Conservation (phyloP, 179 eudicot genomes). For the Spinacia oleracea region DNA sequence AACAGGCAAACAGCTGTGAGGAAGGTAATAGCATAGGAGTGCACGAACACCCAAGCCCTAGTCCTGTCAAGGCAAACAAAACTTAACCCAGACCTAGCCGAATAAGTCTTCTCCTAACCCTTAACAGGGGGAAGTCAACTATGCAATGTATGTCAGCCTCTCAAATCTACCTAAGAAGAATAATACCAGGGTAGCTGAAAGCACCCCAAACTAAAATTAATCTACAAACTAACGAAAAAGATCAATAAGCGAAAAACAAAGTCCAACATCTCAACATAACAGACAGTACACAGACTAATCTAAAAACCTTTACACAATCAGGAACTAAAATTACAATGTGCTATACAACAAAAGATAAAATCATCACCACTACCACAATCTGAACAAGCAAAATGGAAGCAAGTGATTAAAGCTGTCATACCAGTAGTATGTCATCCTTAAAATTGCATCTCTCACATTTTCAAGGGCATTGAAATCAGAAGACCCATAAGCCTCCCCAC, state of each 20-base stretch:
- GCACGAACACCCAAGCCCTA: neutral
- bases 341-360: too few relatives aligned
- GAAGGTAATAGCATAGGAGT: too few relatives aligned
- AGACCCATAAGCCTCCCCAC: constrained; percentile 82
- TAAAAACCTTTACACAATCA: neutral
- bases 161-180: neutral
- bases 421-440: constrained; percentile 96
- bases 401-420: constrained; percentile 25
- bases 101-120: neutral
- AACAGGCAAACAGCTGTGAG: too few relatives aligned
- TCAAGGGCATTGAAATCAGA: constrained; percentile 70
- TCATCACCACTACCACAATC: neutral
- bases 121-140: neutral
- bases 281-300: neutral
- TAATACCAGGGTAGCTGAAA: neutral
- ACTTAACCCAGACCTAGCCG: neutral
- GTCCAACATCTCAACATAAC: neutral
- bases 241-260: neutral
- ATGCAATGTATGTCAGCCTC: neutral
- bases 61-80: neutral
- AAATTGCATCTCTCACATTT: constrained; percentile 78
- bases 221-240: neutral
- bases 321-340: neutral
- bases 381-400: neutral
- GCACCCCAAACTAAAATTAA: neutral